Base-by-base conservation (phyloP, 371 early-diverging fungal genomes). In the Mortierella sp. region DNA sequence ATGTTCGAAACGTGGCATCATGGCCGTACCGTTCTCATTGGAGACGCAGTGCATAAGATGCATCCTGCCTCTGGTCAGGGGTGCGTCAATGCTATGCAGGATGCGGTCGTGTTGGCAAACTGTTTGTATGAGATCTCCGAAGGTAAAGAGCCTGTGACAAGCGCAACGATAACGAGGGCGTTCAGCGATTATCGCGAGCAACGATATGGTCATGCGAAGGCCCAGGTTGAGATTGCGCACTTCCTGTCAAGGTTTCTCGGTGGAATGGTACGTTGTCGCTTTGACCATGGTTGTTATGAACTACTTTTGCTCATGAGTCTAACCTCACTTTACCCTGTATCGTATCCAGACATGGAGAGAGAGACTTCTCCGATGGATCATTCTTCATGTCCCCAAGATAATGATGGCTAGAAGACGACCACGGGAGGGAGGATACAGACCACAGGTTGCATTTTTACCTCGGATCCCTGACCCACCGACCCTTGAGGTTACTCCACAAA, bases 41-140 rank as follows among this genome's bases (percentile, higher is more conserved):
- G 67, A 4, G 74, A 73, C 50, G 56, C 64, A 16, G 47, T 49
- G 40, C 63, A 47, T 17, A 55, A 63, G 58, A 49, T 57, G 58
- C 56, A 59, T 41, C 65, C 60, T 13, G 55, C 52, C 25, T 65
- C 52, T 27, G 74, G 74, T 8, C 59, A 62, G 37, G 49, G 49
- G 14, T 65, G 61, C 9, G 56, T 60, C 9, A 71, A 64, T 37
- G 72, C 72, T 2, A 40, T 72, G 54, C 61, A 66, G 34, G 67
- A 72, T 54, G 63, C 72, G 1, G 67, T 72, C 2, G 50, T 66
- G 6, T 51, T 72, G 10, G 61, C 72, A 27, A 72, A 72, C 28
- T 71, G 64, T 22, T 28, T 60, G 52, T 64, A 70, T 25, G 65
- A 71, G 16, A 41, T 71, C 52, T 51, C 39, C 19, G 39, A 37